These are phyloP conservation scores for Russula sp. DNA, from an alignment of 768 basidiomycete species.

Conservation along the genomic window DNA sequence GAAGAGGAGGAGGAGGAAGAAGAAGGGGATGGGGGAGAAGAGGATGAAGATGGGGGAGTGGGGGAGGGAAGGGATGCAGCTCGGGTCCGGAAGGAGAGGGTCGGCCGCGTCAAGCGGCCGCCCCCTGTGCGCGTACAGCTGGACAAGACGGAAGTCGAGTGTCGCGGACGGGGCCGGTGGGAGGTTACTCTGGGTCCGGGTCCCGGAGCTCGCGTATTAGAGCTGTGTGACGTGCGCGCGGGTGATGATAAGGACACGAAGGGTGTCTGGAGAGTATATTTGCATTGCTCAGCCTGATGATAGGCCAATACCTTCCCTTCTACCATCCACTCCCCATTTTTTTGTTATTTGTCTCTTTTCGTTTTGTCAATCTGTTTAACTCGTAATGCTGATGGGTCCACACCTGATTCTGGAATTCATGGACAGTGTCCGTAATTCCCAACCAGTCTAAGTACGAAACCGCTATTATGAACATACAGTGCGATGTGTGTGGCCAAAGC, in stretches of 20 bases:
- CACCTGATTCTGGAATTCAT: neutral
- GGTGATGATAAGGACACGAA: slow-evolving; percentile 7
- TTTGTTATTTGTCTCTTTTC: neutral
- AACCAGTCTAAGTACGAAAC: neutral
- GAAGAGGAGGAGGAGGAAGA: slow-evolving; percentile 36
- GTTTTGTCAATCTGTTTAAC: neutral
- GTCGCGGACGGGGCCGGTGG: slow-evolving; percentile 50
- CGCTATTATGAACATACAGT: no score
- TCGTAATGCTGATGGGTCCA: neutral
- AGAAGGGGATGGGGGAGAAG: slow-evolving; percentile 25
- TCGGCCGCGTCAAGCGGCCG: slow-evolving; percentile 24
- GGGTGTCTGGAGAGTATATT: slow-evolving; percentile 19
- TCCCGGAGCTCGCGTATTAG: slow-evolving; percentile 45
- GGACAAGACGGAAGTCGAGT: slow-evolving; percentile 47
- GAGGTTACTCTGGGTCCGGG: slow-evolving; percentile 54
- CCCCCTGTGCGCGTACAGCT: slow-evolving; percentile 46
- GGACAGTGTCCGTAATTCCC: neutral
- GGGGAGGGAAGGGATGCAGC: neutral
- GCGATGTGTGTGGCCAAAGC: no score
- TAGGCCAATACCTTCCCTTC: neutral
- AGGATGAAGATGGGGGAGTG: no score
- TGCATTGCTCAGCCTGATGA: slow-evolving; percentile 7
- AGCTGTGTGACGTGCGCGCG: slow-evolving; percentile 46
- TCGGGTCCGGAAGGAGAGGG: slow-evolving; percentile 34
- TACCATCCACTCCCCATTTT: neutral